These are phyloP conservation scores for Dalechampia spathulata DNA, from an alignment of 441 rosid genomes.

Conservation along the genomic window DNA sequence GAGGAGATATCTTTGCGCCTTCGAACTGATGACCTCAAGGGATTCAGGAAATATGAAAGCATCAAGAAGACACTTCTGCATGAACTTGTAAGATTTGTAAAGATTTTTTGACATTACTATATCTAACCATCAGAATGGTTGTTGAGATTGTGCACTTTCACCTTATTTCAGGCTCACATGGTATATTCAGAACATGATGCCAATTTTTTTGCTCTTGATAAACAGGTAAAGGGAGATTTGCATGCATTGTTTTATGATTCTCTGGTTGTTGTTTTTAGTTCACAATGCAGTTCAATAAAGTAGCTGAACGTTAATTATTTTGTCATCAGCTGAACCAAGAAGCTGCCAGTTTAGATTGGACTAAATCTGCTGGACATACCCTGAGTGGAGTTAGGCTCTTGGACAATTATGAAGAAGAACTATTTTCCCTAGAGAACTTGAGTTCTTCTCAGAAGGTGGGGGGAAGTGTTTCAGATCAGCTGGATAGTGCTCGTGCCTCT, in stretches of 20 bases:
- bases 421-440: slow-evolving; percentile 22
- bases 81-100: slow-evolving; percentile 63
- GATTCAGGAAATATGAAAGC: slow-evolving; percentile 90
- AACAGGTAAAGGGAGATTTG: slow-evolving; percentile 45
- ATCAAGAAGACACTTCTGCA: slow-evolving; percentile 88
- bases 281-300: slow-evolving; percentile 1
- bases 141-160: slow-evolving; percentile 11
- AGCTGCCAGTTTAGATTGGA: slow-evolving; percentile 86
- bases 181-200: slow-evolving; percentile 86
- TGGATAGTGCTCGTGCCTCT: slow-evolving; percentile 61
- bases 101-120: background rate
- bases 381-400: slow-evolving; percentile 34
- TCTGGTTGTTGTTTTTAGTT: background rate
- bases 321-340: slow-evolving; percentile 70
- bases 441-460: slow-evolving; percentile 55
- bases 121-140: background rate
- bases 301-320: slow-evolving; percentile 6
- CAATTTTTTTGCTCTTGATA: slow-evolving; percentile 74
- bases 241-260: background rate
- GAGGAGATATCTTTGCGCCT: slow-evolving; percentile 97
- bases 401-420: slow-evolving; percentile 37
- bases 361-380: slow-evolving; percentile 69
- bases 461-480: slow-evolving; percentile 43
- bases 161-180: slow-evolving; percentile 85
- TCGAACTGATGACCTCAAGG: slow-evolving; percentile 93